Conservation (phyloP, 2,329 filamentous ascomycete species). For the Salinomyces thailandicus region DNA sequence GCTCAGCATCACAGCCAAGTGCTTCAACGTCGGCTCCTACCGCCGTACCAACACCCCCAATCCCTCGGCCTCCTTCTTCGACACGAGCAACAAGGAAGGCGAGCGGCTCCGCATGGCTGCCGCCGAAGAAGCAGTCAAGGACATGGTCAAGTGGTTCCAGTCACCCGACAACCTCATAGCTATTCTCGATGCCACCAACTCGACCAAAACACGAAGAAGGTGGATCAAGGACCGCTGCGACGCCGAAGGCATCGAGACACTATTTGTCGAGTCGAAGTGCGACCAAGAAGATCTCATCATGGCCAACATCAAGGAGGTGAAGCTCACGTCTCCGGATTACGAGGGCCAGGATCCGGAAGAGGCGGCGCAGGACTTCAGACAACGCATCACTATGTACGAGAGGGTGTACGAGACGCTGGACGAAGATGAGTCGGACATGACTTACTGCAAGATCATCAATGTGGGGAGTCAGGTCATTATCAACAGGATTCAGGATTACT, state of each 20-base stretch:
- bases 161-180: slow-evolving; percentile 69
- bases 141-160: slow-evolving; percentile 91
- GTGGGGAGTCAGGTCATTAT: slow-evolving; percentile 95
- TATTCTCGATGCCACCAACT: slow-evolving; percentile 94
- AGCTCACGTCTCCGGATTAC: slow-evolving; percentile 93
- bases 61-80: slow-evolving; percentile 90
- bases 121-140: slow-evolving; percentile 79
- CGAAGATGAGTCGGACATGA: slow-evolving; percentile 74
- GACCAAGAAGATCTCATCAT: slow-evolving; percentile 94
- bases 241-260: slow-evolving; percentile 64
- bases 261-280: slow-evolving; percentile 96
- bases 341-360: slow-evolving; percentile 84
- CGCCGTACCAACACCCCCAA: slow-evolving; percentile 82
- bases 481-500: slow-evolving; percentile 92
- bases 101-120: slow-evolving; percentile 80
- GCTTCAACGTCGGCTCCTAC: slow-evolving; percentile 97
- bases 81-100: slow-evolving; percentile 77
- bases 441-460: slow-evolving; percentile 95
- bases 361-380: slow-evolving; percentile 82
- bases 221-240: slow-evolving; percentile 82
- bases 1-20: slow-evolving; percentile 86
- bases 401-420: slow-evolving; percentile 93
- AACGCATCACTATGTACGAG: slow-evolving; percentile 93
- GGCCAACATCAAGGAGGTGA: slow-evolving; percentile 87
- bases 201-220: slow-evolving; percentile 74